These are phyloP conservation scores for Meredithiella fracta DNA, from an alignment of 2,329 filamentous ascomycete species.

Conservation along the genomic window DNA sequence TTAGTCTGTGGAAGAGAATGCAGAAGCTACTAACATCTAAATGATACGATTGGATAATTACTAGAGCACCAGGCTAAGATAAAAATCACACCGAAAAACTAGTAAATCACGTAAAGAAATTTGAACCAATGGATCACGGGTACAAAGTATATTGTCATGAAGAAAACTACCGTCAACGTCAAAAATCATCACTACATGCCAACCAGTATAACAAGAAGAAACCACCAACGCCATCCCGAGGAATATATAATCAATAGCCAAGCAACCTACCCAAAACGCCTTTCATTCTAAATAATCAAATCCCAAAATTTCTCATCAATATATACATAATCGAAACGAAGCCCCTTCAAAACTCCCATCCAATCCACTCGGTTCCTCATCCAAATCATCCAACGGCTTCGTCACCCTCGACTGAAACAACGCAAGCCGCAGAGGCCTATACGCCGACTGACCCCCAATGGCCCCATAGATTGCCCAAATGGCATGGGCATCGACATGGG, in stretches of 20 bases:
- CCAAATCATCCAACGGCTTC: slow-evolving; percentile 6
- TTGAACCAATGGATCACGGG: too few relatives aligned
- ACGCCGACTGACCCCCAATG: not conserved
- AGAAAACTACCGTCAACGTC: not conserved
- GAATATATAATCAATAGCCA: not conserved
- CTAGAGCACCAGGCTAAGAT: too few relatives aligned
- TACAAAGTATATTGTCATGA: not conserved
- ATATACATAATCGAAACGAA: slow-evolving; percentile 5
- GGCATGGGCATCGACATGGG: not conserved
- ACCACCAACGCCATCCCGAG: not conserved
- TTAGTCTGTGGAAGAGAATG: too few relatives aligned
- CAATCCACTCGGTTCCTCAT: slow-evolving; percentile 5
- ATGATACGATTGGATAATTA: too few relatives aligned
- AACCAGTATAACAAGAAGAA: not conserved
- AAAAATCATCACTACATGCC: not conserved
- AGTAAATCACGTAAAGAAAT: too few relatives aligned
- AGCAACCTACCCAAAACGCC: too few relatives aligned
- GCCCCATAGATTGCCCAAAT: not conserved
- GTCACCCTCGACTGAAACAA: slow-evolving; percentile 10
- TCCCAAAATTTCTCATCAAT: not conserved
- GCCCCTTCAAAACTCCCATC: not conserved
- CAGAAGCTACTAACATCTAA: too few relatives aligned
- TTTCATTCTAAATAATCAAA: not conserved
- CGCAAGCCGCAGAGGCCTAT: slow-evolving; percentile 6
- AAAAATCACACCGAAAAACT: too few relatives aligned